A percentile compares a stretch with the other conserved stretches of the same genome.
These are phyloP conservation scores for Leccinum arenicola DNA, from an alignment of 768 basidiomycete species.

Conservation along the genomic window DNA sequence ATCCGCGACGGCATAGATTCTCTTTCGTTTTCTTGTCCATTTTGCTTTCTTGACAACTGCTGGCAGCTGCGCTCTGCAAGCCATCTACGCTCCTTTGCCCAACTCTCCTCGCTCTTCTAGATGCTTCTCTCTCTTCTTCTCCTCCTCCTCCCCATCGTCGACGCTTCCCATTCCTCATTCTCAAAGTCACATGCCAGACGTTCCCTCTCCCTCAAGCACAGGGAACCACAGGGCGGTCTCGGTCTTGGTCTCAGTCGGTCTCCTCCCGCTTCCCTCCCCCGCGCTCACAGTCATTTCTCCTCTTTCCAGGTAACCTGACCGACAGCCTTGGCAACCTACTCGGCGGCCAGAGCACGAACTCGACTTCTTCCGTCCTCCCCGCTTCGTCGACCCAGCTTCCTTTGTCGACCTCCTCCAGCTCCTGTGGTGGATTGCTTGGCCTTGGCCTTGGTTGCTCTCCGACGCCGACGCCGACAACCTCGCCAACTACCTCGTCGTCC, in stretches of 20 bases:
- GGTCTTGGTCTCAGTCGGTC: conserved; percentile 4
- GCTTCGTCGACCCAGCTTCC: conserved; percentile 9
- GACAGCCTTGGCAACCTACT: background rate
- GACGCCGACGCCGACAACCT: conserved; percentile 2
- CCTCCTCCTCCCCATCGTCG: conserved; percentile 23
- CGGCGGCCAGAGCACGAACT: background rate
- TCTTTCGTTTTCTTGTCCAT: background rate
- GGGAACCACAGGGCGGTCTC: conserved; percentile 19
- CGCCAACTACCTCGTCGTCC: background rate
- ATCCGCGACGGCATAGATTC: background rate
- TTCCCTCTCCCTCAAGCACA: conserved; percentile 17
- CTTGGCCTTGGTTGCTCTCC: conserved; percentile 18
- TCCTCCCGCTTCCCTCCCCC: background rate
- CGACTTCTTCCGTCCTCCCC: conserved; percentile 14
- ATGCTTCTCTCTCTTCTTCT: conserved; percentile 28
- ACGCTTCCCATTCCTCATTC: conserved; percentile 41
- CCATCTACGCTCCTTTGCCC: conserved; percentile 41
- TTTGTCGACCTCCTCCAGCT: background rate
- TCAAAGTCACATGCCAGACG: conserved; percentile 35
- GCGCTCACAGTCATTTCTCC: background rate
- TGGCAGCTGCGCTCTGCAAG: conserved; percentile 8
- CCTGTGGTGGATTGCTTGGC: conserved; percentile 22
- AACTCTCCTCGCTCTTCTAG: conserved; percentile 26
- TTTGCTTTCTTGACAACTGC: background rate
- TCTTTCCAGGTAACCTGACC: background rate